phyloP scores from a whole-genome alignment of 2,329 filamentous ascomycete species.

The Ophiosphaerella narmari region DNA sequence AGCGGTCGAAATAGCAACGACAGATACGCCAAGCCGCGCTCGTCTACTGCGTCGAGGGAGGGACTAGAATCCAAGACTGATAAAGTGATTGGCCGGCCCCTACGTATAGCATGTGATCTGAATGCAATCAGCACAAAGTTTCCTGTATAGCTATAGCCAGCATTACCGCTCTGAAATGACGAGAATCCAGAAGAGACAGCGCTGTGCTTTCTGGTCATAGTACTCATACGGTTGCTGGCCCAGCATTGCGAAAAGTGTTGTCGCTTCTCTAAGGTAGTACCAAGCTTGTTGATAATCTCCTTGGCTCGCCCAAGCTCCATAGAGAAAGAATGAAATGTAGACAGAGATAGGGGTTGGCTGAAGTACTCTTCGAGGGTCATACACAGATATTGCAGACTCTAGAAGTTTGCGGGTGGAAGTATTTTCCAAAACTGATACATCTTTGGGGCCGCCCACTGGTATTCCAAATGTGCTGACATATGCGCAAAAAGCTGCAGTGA shows the following conservation, averaged over 20 bases:
- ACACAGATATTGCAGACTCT: conserved; percentile 28
- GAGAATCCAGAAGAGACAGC: conserved; percentile 30
- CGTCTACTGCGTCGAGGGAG: conserved; percentile 64
- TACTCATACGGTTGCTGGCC: conserved; percentile 10
- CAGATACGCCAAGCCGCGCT: conserved; percentile 59
- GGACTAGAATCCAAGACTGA: conserved; percentile 71
- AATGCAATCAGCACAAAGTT: conserved; percentile 23
- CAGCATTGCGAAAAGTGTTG: conserved; percentile 59
- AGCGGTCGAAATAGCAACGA: conserved; percentile 69
- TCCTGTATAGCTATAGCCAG: neutral
- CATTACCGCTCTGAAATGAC: conserved; percentile 32
- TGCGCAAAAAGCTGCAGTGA: conserved; percentile 46
- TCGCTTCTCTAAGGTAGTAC: conserved; percentile 78
- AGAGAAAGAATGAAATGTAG: conserved; percentile 79
- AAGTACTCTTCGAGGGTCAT: conserved; percentile 21
- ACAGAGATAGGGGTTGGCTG: conserved; percentile 45
- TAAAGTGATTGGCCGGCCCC: conserved; percentile 70
- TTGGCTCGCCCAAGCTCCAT: conserved; percentile 71
- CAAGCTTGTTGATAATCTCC: conserved; percentile 77
- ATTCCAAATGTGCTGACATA: conserved; percentile 39
- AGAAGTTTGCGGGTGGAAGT: conserved; percentile 23
- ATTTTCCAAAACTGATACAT: neutral
- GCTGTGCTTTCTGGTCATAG: conserved; percentile 13
- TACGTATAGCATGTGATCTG: conserved; percentile 71
- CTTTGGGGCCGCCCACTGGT: conserved; percentile 7